Evolutionary conservation across 1,139 yeast species (phyloP).

Genomic region (Meyerozyma athensensis): DNA sequence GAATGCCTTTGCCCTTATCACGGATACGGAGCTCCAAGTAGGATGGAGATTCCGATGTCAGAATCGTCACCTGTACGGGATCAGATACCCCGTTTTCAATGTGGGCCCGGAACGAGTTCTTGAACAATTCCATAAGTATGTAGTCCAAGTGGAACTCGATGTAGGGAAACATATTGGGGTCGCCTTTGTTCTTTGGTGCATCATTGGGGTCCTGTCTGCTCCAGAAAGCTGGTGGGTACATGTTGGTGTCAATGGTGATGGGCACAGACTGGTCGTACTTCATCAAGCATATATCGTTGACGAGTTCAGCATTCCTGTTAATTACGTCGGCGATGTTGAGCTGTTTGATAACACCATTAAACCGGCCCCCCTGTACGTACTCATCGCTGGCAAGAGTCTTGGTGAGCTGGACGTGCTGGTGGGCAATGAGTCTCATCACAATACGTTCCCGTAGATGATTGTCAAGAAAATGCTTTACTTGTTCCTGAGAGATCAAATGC

Average conservation of each 20-base stretch:
- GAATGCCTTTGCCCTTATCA: constrained; percentile 88
- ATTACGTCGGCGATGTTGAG: constrained; percentile 60
- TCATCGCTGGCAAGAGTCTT: constrained; percentile 26
- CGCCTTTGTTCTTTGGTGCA: constrained; percentile 16
- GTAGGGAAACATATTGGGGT: constrained; percentile 54
- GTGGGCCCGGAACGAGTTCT: constrained; percentile 82
- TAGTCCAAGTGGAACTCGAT: constrained; percentile 86
- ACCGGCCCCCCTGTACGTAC: constrained; percentile 35
- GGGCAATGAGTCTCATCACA: constrained; percentile 77
- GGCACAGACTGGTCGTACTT: constrained; percentile 74
- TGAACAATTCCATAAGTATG: constrained; percentile 78
- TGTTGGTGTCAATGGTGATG: constrained; percentile 48
- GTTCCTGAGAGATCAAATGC: constrained; percentile 42
- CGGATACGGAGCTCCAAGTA: constrained; percentile 64
- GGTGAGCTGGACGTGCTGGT: constrained; percentile 67
- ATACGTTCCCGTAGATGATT: constrained; percentile 80
- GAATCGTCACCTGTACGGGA: constrained; percentile 68
- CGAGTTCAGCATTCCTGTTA: constrained; percentile 62
- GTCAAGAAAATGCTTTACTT: constrained; percentile 62
- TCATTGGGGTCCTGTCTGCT: constrained; percentile 26
- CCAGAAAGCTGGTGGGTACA: constrained; percentile 32
- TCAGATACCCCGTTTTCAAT: constrained; percentile 58
- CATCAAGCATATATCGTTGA: constrained; percentile 74
- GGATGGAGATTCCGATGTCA: constrained; percentile 42
- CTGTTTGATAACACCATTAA: constrained; percentile 67